Evolutionary conservation across 2,329 filamentous ascomycete genomes (phyloP), one percentile per base, ranked within the genome.

Genomic region (Hypoxylon sp.): DNA sequence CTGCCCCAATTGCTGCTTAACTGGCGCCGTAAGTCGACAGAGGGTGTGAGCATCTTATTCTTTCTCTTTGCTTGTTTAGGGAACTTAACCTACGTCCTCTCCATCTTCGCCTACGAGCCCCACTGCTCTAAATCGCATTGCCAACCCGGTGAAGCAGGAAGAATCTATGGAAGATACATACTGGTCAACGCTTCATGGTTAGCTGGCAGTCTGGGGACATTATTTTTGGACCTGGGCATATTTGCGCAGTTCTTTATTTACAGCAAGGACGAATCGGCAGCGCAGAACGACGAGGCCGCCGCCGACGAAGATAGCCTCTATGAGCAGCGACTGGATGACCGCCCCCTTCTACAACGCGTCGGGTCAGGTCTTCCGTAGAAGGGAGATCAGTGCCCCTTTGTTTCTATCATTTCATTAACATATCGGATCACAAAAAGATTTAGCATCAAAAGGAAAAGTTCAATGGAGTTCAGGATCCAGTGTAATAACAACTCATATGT

Each of bases 11-110:
- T 99, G 1, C 78, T 97, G 5, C 83, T 97, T 43, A 99, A 97
- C 72, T 96, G 90, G 75, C 84, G 90, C 13, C 87, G 94, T 57
- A 96, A 96, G 75, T 92, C 88, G 31, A 97, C 92, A 1, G 92
- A 97, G 47, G 94, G 94, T 3, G 87, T 99, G 13, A 93, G 89
- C 59, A 86, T 97, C 74, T 80, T 97, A 7, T 99, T 97, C 74
- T 97, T 97, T 75, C 78, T 97, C 15, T 97, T 99, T 69, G 94
- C 94, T 3, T 97, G 93, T 68, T 83, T 97, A 4, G 94, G 94
- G 2, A 99, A 99, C 69, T 71, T 96, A 59, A 97, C 92, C 0
- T 97, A 95, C 66, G 92, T 97, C 12, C 76, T 96, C 26, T 92
- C 88, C 26, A 97, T 99, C 62, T 80, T 97, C 58, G 92, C 91